Evolutionary conservation across 2,329 filamentous ascomycete species (phyloP), one percentile per base, ranked within the genome.

Genomic region (Aschersonia sp.): DNA sequence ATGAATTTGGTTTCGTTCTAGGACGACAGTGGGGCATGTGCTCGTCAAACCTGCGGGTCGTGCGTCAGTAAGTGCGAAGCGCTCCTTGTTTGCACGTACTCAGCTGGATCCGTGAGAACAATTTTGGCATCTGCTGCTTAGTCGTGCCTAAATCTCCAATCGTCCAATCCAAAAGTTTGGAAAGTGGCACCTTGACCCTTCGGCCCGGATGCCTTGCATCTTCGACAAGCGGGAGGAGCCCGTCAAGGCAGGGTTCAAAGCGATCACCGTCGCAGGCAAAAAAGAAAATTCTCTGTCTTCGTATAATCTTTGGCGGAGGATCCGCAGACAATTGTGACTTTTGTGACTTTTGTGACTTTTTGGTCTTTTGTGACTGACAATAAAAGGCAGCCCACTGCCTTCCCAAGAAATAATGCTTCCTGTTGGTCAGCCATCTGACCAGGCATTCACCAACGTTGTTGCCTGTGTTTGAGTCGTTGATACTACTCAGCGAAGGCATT

Each of bases 51-150:
- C 76, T 74, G 48, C 11, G n/a, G 2, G 9, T 49, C 54, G 42
- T 37, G n/a, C 8, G 6, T 43, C 22, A 14, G 5, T 8, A 22
- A 14, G 10, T 9, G 37, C n/a, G 22, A 41, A 3, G 7, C 35
- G 10, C n/a, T 11, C 11, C 7, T 6, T 30, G 32, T 29, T 10
- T 8, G 7, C 10, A 52, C 62, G 53, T 59, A 77, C 74, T 75
- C 1, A 81, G 61, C 2, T 70, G 59, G 40, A 80, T 70, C 8
- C 78, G 70, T 0, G 76, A 73, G 52, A 80, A 83, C 0, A 81
- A 59, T 51, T 82, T 83, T 2, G 74, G 60, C 5, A 68, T 62
- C 0, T 70, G 62, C 49, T 81, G 71, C 0, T 57, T 7, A 4
- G 59, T 53, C 48, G 76, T 81, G 1, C 59, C 49, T 4, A 62